Base-by-base conservation (phyloP, 306 rosid genomes). In the Vigna angularis region DNA sequence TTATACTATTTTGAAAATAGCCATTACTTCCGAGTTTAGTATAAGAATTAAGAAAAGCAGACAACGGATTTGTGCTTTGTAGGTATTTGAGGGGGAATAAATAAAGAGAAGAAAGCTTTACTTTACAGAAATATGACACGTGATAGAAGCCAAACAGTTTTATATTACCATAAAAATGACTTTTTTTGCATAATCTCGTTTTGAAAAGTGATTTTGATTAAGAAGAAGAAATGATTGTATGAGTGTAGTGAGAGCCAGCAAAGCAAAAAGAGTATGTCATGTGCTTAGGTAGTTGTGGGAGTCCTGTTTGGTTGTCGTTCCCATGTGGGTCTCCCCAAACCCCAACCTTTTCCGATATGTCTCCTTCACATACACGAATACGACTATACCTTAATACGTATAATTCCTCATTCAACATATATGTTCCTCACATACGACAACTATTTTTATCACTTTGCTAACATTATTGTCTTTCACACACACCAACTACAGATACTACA, bases 241-340 rank as follows among this genome's bases (percentile, higher is more conserved):
- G 2, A 4, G 45, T 28, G 26, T 58, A 61, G 82, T 86, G 86
- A 81, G 15, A 72, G 81, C 76, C 89, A 89, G 88, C 89, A 82
- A 72, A 83, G 55, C 72, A 81, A 78, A 80, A 81, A 82, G 72
- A 74, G 88, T 20, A 3, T 50, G 67, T 86, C 93, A 91, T 91
- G 88, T 89, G 91, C 87, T 73, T 79, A 61, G 84, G 87, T 76
- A 78, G 55, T 26, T 72, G 79, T 44, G 87, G 75, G 75, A 78
- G 70, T 72, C 89, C 89, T 79, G 79, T 76, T 81, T 73, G 88
- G 83, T 75, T 83, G 85, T 75, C 88, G 50, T 81, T 63, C 87
- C 72, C 90, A 82, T 79, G 89, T 83, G 95, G 84, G 87, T 56
- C 75, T 68, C 81, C 74, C 58, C 58, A 26, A 58, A 58, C 78